phyloP scores from a whole-genome alignment of 2,329 filamentous ascomycete genomes.

The Bipolaris oryzae region DNA sequence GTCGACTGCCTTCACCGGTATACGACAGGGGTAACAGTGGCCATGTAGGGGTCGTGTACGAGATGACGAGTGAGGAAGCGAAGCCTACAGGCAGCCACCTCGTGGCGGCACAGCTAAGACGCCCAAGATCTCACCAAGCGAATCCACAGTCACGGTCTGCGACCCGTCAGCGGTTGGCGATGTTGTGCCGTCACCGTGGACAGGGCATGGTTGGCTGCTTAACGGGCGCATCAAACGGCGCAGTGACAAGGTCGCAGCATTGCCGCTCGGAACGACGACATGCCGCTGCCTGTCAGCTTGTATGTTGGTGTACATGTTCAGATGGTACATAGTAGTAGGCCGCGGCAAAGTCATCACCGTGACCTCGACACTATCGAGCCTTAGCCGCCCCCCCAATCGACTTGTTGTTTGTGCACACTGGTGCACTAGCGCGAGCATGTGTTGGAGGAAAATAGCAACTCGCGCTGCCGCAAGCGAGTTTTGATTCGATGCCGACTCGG shows the following conservation, averaged over 20 bases:
- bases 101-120: slow-evolving; percentile 12
- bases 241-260: slow-evolving; percentile 25
- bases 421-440: slow-evolving; percentile 16
- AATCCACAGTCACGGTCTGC: slow-evolving; percentile 16
- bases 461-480: slow-evolving; percentile 5
- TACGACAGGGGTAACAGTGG: slow-evolving; percentile 7
- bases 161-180: slow-evolving; percentile 7
- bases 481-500: slow-evolving; percentile 10
- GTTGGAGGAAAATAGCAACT: slow-evolving; percentile 6
- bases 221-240: slow-evolving; percentile 31
- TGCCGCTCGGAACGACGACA: slow-evolving; percentile 22
- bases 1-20: slow-evolving; percentile 6
- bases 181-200: slow-evolving; percentile 14
- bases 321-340: not conserved
- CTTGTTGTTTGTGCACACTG: slow-evolving; percentile 21
- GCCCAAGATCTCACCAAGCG: slow-evolving; percentile 15
- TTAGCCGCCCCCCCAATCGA: slow-evolving; percentile 11
- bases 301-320: slow-evolving; percentile 9
- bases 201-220: slow-evolving; percentile 24
- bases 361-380: slow-evolving; percentile 11
- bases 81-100: slow-evolving; percentile 10
- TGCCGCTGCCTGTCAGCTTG: slow-evolving; percentile 27
- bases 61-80: slow-evolving; percentile 7
- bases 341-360: not conserved
- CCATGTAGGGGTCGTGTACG: slow-evolving; percentile 1